Evolutionary conservation across 305 asterid species (phyloP).

Genomic region (Fraxinus latifolia): DNA sequence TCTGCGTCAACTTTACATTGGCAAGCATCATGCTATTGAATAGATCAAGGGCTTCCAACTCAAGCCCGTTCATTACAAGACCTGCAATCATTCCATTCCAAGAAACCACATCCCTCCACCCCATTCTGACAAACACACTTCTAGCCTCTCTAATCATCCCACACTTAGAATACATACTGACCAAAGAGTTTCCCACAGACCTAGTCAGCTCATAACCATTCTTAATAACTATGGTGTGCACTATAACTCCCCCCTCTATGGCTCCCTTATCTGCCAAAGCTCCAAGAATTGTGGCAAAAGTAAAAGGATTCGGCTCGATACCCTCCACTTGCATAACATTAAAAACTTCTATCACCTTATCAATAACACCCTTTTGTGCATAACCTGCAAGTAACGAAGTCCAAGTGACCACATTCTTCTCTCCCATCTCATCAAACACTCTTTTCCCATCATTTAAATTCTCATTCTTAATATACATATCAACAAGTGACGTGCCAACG

Average conservation of each 20-base stretch:
- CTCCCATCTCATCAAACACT: conserved; percentile 66
- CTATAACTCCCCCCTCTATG: conserved; percentile 51
- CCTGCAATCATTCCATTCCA: conserved; percentile 97
- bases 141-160: conserved; percentile 72
- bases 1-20: conserved; percentile 51
- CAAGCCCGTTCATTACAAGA: conserved; percentile 60
- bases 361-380: conserved; percentile 42
- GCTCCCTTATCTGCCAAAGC: conserved; percentile 65
- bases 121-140: conserved; percentile 49
- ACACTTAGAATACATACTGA: conserved; percentile 68
- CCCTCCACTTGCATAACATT: conserved; percentile 52
- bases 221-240: conserved; percentile 63
- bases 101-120: conserved; percentile 57
- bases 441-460: conserved; percentile 49
- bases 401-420: conserved; percentile 85
- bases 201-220: conserved; percentile 49
- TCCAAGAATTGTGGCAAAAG: conserved; percentile 70
- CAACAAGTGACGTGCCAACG: conserved; percentile 80
- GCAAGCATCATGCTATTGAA: conserved; percentile 59
- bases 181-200: conserved; percentile 74
- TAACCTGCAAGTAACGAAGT: conserved; percentile 75
- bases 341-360: conserved; percentile 44
- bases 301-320: conserved; percentile 65
- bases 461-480: conserved; percentile 69
- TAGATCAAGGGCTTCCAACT: conserved; percentile 58